These are phyloP conservation scores for Chalciporus pseudorubinellus DNA, from an alignment of 768 basidiomycete genomes.

Conservation along the genomic window DNA sequence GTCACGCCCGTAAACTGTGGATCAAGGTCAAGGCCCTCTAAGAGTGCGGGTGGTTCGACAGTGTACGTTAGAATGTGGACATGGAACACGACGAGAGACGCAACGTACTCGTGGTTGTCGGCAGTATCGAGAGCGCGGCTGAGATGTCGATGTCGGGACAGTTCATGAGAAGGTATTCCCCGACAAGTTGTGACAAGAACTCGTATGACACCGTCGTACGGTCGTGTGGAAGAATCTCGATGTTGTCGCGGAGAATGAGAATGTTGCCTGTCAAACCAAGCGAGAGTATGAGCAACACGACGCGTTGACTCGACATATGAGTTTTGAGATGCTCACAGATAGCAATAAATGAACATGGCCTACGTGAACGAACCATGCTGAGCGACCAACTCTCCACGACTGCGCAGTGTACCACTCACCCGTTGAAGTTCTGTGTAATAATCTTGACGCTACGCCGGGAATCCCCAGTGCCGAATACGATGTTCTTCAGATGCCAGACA, in stretches of 20 bases:
- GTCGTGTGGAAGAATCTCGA: conserved; percentile 63
- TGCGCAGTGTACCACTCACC: conserved; percentile 45
- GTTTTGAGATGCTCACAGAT: conserved; percentile 58
- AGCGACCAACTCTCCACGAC: background rate
- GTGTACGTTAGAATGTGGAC: background rate
- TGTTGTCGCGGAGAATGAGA: conserved; percentile 79
- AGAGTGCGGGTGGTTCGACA: too few relatives aligned
- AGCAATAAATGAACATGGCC: conserved; percentile 89
- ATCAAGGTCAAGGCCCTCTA: conserved; percentile 89
- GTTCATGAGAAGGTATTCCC: conserved; percentile 69
- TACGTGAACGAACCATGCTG: conserved; percentile 26
- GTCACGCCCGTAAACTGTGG: conserved; percentile 72
- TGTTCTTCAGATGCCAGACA: conserved; percentile 76
- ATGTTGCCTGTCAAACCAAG: conserved; percentile 50
- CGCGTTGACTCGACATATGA: background rate
- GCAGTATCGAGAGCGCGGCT: conserved; percentile 37
- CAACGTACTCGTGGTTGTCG: conserved; percentile 68
- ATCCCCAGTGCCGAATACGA: conserved; percentile 45
- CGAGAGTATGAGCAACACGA: background rate
- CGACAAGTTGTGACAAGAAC: conserved; percentile 78
- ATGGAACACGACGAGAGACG: background rate
- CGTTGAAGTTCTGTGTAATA: conserved; percentile 82
- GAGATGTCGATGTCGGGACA: conserved; percentile 41
- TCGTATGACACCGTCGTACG: conserved; percentile 79
- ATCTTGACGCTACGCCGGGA: conserved; percentile 47